phyloP scores from a whole-genome alignment of 1,139 yeast genomes.

The Taphrina betulina region DNA sequence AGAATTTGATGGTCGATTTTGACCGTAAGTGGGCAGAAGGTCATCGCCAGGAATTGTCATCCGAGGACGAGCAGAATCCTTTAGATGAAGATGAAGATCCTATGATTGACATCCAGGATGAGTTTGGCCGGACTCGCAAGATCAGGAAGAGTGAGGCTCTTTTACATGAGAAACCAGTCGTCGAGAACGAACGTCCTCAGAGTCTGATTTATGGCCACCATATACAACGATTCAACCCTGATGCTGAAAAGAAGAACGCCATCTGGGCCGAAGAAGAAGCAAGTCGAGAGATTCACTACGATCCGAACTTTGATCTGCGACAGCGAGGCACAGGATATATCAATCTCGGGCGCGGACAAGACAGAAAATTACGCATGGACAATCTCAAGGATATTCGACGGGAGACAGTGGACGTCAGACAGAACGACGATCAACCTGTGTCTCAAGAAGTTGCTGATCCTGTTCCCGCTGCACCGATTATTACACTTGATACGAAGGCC shows the following conservation, averaged over 20 bases:
- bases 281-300: slow-evolving; percentile 25
- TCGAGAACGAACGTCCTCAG: slow-evolving; percentile 1
- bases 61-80: background rate
- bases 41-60: slow-evolving; percentile 3
- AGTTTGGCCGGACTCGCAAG: slow-evolving; percentile 26
- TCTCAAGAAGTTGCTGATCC: too few species aligned
- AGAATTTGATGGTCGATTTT: slow-evolving; percentile 24
- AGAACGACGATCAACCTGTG: background rate
- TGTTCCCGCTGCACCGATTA: too few species aligned
- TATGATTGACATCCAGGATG: slow-evolving; percentile 25
- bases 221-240: slow-evolving; percentile 20
- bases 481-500: too few species aligned
- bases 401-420: slow-evolving; percentile 2
- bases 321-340: slow-evolving; percentile 26
- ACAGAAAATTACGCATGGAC: slow-evolving; percentile 14
- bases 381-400: slow-evolving; percentile 4
- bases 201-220: slow-evolving; percentile 20
- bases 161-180: slow-evolving; percentile 5
- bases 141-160: slow-evolving; percentile 11
- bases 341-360: slow-evolving; percentile 22
- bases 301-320: slow-evolving; percentile 20
- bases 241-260: slow-evolving; percentile 18
- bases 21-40: slow-evolving; percentile 31
- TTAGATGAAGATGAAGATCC: slow-evolving; percentile 24
- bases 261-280: slow-evolving; percentile 28